Percentiles rank a stretch among this genome's conserved stretches.
Evolutionary conservation across 768 basidiomycete species (phyloP).

Genomic region (Lactarius evosmus): DNA sequence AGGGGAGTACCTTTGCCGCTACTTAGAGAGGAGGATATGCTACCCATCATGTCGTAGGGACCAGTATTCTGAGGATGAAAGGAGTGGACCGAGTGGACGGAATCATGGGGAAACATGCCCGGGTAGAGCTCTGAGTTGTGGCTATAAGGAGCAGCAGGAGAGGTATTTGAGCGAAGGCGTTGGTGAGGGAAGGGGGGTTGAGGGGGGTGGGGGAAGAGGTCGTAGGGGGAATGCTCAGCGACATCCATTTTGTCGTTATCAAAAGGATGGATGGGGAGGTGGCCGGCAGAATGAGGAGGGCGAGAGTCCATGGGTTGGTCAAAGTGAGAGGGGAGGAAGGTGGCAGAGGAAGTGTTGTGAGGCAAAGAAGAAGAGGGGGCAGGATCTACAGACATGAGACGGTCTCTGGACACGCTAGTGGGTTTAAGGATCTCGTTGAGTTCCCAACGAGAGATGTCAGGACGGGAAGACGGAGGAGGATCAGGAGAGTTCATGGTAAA

Average conservation of each 20-base stretch:
- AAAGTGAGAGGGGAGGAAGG: slow-evolving; percentile 48
- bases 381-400: slow-evolving; percentile 43
- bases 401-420: slow-evolving; percentile 37
- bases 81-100: slow-evolving; percentile 53
- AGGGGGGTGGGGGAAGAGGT: slow-evolving; percentile 53
- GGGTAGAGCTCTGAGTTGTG: slow-evolving; percentile 60
- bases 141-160: slow-evolving; percentile 59
- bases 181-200: slow-evolving; percentile 47
- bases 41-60: slow-evolving; percentile 64
- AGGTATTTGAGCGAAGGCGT: slow-evolving; percentile 69
- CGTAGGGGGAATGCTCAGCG: slow-evolving; percentile 58
- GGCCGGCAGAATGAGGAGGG: slow-evolving; percentile 35
- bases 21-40: slow-evolving; percentile 60
- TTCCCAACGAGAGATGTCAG: slow-evolving; percentile 40
- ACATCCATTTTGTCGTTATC: slow-evolving; percentile 54
- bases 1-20: slow-evolving; percentile 74
- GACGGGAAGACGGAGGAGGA: slow-evolving; percentile 39
- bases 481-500: slow-evolving; percentile 25
- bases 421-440: slow-evolving; percentile 47
- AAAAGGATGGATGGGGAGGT: slow-evolving; percentile 41
- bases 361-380: slow-evolving; percentile 43
- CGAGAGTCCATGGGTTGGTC: slow-evolving; percentile 35
- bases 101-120: slow-evolving; percentile 57
- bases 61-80: slow-evolving; percentile 51
- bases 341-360: slow-evolving; percentile 49